phyloP scores from a whole-genome alignment of 768 basidiomycete species.

The Leccinum longicurvipes region DNA sequence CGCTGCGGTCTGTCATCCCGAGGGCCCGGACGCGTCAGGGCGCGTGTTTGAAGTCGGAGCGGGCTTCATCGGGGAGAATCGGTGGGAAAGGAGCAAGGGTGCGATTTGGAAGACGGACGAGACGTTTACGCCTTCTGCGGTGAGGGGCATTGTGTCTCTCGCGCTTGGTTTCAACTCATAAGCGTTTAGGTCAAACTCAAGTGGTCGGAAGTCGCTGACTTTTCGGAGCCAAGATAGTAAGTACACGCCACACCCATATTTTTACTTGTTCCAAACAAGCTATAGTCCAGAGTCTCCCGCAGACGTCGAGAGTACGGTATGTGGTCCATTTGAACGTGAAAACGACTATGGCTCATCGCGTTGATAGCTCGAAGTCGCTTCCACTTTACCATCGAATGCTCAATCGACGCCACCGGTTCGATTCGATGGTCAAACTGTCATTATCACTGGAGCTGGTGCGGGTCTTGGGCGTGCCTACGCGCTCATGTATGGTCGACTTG shows the following conservation, averaged over 20 bases:
- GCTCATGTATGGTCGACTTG: conserved; percentile 84
- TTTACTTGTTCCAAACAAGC: conserved; percentile 7
- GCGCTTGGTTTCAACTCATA: not conserved
- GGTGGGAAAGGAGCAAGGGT: conserved; percentile 92
- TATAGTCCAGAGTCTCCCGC: conserved; percentile 60
- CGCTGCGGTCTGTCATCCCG: conserved; percentile 79
- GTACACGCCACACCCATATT: conserved; percentile 20
- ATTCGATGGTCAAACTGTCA: conserved; percentile 86
- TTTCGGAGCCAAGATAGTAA: conserved; percentile 66
- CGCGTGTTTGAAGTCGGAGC: conserved; percentile 91
- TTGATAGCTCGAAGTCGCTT: conserved; percentile 59
- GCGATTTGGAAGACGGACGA: conserved; percentile 85
- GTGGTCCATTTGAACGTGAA: not conserved
- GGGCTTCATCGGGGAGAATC: conserved; percentile 85
- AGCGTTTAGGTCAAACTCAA: conserved; percentile 65
- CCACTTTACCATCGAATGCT: conserved; percentile 58
- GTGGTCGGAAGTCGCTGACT: conserved; percentile 82
- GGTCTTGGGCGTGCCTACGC: conserved; percentile 93
- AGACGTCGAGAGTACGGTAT: conserved; percentile 60
- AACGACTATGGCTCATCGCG: not conserved
- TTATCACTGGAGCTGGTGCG: conserved; percentile 93
- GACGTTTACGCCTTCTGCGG: conserved; percentile 92
- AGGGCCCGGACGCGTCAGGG: conserved; percentile 75
- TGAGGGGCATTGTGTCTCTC: conserved; percentile 31
- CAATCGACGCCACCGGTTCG: conserved; percentile 69